These are phyloP conservation scores for Nakazawaea anatomiae DNA, from an alignment of 805 yeast species.

Conservation along the genomic window DNA sequence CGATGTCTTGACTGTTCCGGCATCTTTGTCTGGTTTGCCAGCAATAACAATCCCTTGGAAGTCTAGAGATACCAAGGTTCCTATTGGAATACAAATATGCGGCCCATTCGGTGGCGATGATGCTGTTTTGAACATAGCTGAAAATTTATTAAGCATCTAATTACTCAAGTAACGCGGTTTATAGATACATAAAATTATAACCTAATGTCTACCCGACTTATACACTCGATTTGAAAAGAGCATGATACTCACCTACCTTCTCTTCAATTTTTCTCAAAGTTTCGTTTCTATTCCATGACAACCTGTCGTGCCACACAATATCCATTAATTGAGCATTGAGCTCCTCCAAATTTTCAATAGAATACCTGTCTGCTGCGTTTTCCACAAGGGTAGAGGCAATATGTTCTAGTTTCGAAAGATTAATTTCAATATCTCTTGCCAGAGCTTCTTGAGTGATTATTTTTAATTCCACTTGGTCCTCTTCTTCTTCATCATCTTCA, in stretches of 20 bases:
- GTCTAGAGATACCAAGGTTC: constrained; percentile 18
- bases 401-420: constrained; percentile 21
- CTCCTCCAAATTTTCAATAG: constrained; percentile 54
- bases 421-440: constrained; percentile 21
- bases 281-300: constrained; percentile 35
- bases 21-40: constrained; percentile 89
- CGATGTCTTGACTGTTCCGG: constrained; percentile 85
- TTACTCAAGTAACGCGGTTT: background rate
- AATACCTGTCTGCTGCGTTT: constrained; percentile 18
- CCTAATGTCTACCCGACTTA: background rate
- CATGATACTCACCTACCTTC: constrained; percentile 15
- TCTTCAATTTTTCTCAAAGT: constrained; percentile 28
- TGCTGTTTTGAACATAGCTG: constrained; percentile 40
- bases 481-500: constrained; percentile 10
- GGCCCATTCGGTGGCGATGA: constrained; percentile 86
- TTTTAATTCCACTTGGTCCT: constrained; percentile 17
- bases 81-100: constrained; percentile 71
- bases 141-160: background rate
- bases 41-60: constrained; percentile 68
- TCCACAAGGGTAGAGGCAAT: constrained; percentile 29
- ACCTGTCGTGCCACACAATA: constrained; percentile 63
- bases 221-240: background rate
- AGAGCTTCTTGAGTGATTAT: constrained; percentile 10
- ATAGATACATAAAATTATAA: background rate
- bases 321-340: constrained; percentile 67